Base-by-base conservation (phyloP, 1,139 yeast genomes). In the Debaryomyces sp. region DNA sequence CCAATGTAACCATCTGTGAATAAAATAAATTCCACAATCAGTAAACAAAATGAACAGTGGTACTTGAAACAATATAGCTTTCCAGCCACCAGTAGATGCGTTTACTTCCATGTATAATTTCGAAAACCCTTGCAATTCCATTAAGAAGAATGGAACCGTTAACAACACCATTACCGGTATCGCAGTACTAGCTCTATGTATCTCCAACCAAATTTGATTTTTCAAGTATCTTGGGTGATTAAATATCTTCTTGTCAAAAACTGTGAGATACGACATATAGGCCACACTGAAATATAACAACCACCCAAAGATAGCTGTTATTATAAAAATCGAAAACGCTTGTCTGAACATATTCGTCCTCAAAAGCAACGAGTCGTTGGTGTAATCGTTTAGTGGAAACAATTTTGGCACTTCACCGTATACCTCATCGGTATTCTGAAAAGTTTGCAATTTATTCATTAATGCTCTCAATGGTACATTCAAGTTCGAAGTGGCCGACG, bases 221-320 rank as follows among this genome's bases (percentile, higher is more conserved):
- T 94, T 94, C 70, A 94, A 80, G 70, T 89, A 94, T 66, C 96
- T 82, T 51, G 99, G 99, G 66, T 94, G 99, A 71, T 94, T 89
- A 78, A 94, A 90, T 51, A 91, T 89, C 50, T 85, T 84, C 62
- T 84, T 86, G 70, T 94, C 98, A 66, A 89, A 94, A 27, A 94
- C 85, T 58, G 85, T 83, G 42, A 77, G 57, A 66, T 89, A 94
- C 12, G 96, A 85, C 30, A 88, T 60, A 13, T 84, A 74, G 8
- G 98, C 98, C 46, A 85, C 87, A n/a, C 70, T 55, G 46, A 91
- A 75, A 70, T 94, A 94, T 45, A 92, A 72, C 13, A 85, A 46
- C 87, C 94, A 85, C 37, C 98, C 99, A 63, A 92, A 92, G 10
- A 92, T 52, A 37, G 91, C 82, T 55, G 92, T 87, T 41, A 91